phyloP scores from a whole-genome alignment of 1,284 basidiomycete species.

The Pholiota adiposa region DNA sequence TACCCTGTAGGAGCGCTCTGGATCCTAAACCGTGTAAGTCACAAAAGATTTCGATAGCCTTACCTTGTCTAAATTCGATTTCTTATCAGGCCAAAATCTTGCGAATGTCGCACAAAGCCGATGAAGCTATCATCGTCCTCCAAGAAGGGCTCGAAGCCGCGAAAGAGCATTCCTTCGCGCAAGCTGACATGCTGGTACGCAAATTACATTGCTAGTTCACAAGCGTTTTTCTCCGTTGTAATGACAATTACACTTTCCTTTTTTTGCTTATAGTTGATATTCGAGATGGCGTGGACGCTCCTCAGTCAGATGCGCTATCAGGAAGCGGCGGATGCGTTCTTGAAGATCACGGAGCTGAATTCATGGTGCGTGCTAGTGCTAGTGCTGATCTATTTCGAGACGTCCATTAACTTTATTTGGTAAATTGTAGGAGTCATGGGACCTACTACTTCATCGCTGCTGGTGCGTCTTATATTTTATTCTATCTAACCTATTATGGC shows the following conservation, averaged over 20 bases:
- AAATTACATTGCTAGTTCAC: too few species aligned
- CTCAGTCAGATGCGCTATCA: conserved; percentile 65
- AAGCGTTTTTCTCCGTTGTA: not conserved
- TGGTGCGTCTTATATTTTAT: conserved; percentile 39
- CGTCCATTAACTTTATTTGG: not conserved
- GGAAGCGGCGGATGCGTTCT: conserved; percentile 69
- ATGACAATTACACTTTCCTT: not conserved
- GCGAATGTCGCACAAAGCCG: conserved; percentile 67
- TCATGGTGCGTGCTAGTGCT: conserved; percentile 53
- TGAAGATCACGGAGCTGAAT: conserved; percentile 68
- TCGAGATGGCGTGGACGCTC: conserved; percentile 79
- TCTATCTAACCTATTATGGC: not conserved
- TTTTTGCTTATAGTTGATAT: conserved; percentile 55
- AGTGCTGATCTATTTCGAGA: too few species aligned
- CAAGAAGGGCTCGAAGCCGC: conserved; percentile 60
- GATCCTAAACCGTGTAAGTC: conserved; percentile 70
- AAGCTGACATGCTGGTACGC: conserved; percentile 72
- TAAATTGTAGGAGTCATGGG: conserved; percentile 63
- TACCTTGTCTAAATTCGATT: not conserved
- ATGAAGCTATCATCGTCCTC: conserved; percentile 65
- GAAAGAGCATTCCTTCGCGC: conserved; percentile 58
- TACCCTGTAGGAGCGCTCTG: conserved; percentile 75
- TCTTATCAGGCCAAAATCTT: conserved; percentile 68
- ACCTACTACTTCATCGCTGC: conserved; percentile 79
- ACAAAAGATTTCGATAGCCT: not conserved